phyloP scores from a whole-genome alignment of 768 basidiomycete genomes.

The Udeniomyces megalosporus region DNA sequence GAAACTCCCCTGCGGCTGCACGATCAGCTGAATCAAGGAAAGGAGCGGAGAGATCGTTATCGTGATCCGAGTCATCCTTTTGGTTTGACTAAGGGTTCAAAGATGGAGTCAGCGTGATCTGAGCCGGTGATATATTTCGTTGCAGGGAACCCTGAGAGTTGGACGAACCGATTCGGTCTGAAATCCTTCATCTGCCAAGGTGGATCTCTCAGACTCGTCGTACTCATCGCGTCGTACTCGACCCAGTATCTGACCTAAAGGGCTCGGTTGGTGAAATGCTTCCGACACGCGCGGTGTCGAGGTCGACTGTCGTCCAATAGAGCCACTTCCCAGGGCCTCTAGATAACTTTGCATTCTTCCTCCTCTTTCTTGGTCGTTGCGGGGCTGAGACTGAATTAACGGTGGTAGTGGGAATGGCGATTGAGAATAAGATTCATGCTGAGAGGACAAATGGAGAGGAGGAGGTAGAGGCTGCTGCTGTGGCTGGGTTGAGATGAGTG shows the following conservation, averaged over 20 bases:
- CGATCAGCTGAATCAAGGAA: constrained; percentile 8
- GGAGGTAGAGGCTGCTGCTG: too few species aligned
- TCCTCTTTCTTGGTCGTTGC: background rate
- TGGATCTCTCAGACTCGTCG: constrained; percentile 3
- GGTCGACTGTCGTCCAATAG: too few species aligned
- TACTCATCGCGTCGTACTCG: background rate
- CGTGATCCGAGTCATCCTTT: background rate
- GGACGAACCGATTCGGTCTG: background rate
- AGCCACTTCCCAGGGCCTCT: background rate
- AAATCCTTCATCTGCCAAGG: background rate
- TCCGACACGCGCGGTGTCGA: background rate
- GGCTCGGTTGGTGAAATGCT: background rate
- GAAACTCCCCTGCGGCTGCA: constrained; percentile 1
- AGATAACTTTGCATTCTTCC: background rate
- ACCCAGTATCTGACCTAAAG: background rate
- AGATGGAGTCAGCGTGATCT: too few species aligned
- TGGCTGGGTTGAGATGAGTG: too few species aligned
- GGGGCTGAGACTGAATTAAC: background rate
- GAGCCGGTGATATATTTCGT: too few species aligned
- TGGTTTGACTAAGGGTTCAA: too few species aligned
- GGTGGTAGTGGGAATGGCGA: too few species aligned
- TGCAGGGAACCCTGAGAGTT: background rate
- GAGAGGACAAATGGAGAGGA: too few species aligned
- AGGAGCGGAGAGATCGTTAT: constrained; percentile 11
- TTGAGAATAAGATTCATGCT: too few species aligned